Evolutionary conservation across 305 asterid genomes (phyloP), one percentile per base, ranked within the genome.

Genomic region (Rubia tinctorum): DNA sequence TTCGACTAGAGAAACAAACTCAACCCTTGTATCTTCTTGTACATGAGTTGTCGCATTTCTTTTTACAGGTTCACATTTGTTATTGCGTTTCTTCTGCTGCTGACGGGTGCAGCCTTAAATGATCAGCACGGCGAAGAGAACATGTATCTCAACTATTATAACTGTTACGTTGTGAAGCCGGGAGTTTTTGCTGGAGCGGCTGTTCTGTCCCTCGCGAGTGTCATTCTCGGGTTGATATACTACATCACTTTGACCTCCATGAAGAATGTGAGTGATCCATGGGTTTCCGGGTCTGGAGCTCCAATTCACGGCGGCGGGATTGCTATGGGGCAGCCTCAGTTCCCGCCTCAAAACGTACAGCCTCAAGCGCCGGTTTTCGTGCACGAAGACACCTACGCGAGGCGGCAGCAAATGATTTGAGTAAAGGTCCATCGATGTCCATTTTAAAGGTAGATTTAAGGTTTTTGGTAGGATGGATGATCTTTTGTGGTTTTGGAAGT

Each of bases 131-230:
- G 96, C 2, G 91, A 88, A 42, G 97, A 91, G 83, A 90, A 76
- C 83, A 18, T 83, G 64, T 91, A 88, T 78, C 84, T 91, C 30
- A 86, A 87, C 74, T 84, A 81, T 75, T 87, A 88, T 81, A 86
- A 85, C 75, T 91, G 97, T 30, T 90, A 87, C 56, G 92, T 88
- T 30, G 91, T 88, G 40, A 91, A 88, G 78, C 90, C 90, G 0
- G 97, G 98, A 23, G 96, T 89, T 73, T 91, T 93, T 82, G 94
- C 96, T 22, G 97, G 91, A 80, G 97, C 98, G 61, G 81, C 97
- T n/a, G 72, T 84, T 45, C 78, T 91, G 77, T 85, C 98, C 71
- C 89, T 94, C 40, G 89, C 88, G 27, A 88, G 92, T 55, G 88
- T 91, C n/a, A 49, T 79, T 80, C 93, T 94, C 7, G 97, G 97